A percentile compares a stretch with the other conserved stretches of the same genome.
Evolutionary conservation across 768 basidiomycete species (phyloP).

Genomic region (Termitomyces sp.): DNA sequence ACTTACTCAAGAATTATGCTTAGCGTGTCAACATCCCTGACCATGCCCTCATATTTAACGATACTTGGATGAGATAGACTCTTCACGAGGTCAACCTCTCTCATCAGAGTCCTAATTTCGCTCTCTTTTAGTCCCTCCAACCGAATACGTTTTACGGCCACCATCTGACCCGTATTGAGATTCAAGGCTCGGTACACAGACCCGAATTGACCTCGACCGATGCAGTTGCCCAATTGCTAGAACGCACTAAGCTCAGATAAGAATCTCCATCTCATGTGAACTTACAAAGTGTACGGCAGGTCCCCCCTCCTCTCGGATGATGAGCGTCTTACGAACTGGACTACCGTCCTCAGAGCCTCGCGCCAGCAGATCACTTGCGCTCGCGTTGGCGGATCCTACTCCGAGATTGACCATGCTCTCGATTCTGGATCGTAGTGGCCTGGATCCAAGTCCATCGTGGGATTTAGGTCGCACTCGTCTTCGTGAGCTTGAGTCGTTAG

Average conservation of each 20-base stretch:
- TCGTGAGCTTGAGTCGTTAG: slow-evolving; percentile 47
- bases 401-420: slow-evolving; percentile 70
- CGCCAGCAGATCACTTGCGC: slow-evolving; percentile 59
- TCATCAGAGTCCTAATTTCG: slow-evolving; percentile 88
- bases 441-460: slow-evolving; percentile 58
- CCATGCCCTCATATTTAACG: slow-evolving; percentile 97
- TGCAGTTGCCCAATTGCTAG: slow-evolving; percentile 97
- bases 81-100: slow-evolving; percentile 91
- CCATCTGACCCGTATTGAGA: slow-evolving; percentile 91
- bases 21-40: slow-evolving; percentile 79
- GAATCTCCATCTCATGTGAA: slow-evolving; percentile 11
- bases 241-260: background rate
- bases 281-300: slow-evolving; percentile 77
- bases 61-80: slow-evolving; percentile 90
- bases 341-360: slow-evolving; percentile 63
- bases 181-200: slow-evolving; percentile 94
- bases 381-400: slow-evolving; percentile 42
- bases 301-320: slow-evolving; percentile 79
- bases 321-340: slow-evolving; percentile 59
- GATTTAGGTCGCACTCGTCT: slow-evolving; percentile 58
- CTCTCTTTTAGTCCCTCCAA: slow-evolving; percentile 87
- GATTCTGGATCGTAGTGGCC: slow-evolving; percentile 53
- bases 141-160: slow-evolving; percentile 97
- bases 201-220: slow-evolving; percentile 95
- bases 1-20: slow-evolving; percentile 93